Conservation (phyloP, 1,284 basidiomycete species). For the Apiotrichum montevideense region DNA sequence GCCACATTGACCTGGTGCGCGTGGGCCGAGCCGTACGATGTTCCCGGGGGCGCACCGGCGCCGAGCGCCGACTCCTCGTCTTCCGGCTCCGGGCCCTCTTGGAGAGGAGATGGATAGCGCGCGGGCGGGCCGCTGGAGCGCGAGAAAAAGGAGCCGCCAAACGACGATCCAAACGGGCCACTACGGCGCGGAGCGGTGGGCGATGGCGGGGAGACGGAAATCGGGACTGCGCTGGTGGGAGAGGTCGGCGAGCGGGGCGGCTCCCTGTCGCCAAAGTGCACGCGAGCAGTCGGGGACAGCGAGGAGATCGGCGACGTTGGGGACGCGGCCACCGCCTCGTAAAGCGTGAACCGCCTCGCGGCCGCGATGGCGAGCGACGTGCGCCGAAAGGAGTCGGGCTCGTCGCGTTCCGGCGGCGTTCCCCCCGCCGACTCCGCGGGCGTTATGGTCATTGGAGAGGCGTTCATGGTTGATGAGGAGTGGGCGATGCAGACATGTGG, state of each 20-base stretch:
- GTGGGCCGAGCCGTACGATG: neutral
- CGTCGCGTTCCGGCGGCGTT: neutral
- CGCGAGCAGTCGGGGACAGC: neutral
- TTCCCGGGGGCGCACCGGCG: neutral
- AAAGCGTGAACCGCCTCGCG: constrained; percentile 15
- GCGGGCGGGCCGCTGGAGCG: neutral
- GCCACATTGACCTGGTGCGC: neutral
- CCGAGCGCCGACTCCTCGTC: neutral
- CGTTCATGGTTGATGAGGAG: neutral
- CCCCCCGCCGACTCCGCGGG: neutral
- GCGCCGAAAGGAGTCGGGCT: constrained; percentile 2
- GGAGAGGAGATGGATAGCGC: neutral
- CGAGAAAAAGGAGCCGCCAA: neutral
- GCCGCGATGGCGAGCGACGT: constrained; percentile 20
- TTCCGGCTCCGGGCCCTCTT: neutral
- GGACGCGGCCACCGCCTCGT: constrained; percentile 1
- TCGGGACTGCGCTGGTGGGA: neutral
- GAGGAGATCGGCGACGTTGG: neutral
- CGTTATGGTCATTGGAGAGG: constrained; percentile 1
- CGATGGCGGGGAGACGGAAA: neutral
- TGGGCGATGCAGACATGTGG: neutral
- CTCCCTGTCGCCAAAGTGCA: neutral
- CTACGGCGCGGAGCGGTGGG: neutral
- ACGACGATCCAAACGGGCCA: neutral
- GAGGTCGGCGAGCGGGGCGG: neutral